phyloP scores from a whole-genome alignment of 352 stramenopile species.

The Saprolegnia parasitica region DNA sequence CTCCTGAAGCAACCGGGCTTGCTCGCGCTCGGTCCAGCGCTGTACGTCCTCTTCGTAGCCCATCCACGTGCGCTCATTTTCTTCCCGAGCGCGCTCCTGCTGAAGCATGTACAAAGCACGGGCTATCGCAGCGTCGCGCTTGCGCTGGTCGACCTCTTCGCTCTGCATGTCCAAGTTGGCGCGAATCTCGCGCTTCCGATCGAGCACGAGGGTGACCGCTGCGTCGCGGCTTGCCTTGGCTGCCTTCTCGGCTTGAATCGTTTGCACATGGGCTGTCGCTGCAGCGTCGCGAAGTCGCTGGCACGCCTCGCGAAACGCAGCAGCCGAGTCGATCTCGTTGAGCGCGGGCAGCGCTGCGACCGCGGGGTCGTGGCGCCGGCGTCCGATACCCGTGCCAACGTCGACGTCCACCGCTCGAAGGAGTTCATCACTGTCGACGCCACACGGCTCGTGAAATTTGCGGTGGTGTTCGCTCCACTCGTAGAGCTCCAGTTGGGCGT shows the following conservation, averaged over 20 bases:
- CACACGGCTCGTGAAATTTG: not conserved
- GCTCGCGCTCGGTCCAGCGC: conserved; percentile 50
- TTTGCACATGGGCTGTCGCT: not conserved
- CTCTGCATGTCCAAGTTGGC: conserved; percentile 55
- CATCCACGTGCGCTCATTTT: conserved; percentile 53
- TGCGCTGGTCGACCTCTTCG: conserved; percentile 54
- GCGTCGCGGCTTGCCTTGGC: not conserved
- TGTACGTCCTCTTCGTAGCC: conserved; percentile 69
- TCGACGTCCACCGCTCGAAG: conserved; percentile 11
- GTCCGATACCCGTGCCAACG: conserved; percentile 6
- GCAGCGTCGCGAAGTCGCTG: conserved; percentile 8
- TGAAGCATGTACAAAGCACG: conserved; percentile 37
- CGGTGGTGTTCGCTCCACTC: conserved; percentile 2
- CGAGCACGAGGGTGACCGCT: conserved; percentile 28
- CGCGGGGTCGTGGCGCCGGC: conserved; percentile 12
- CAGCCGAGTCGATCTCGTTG: conserved; percentile 22
- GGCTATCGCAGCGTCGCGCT: conserved; percentile 44
- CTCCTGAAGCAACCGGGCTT: conserved; percentile 44
- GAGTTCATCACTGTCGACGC: conserved; percentile 13
- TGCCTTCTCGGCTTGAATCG: not conserved
- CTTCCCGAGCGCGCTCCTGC: conserved; percentile 43
- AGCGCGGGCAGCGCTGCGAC: not conserved
- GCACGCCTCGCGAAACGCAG: conserved; percentile 8
- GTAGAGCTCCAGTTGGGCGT: not conserved
- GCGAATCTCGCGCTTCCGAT: conserved; percentile 59